phyloP scores from a whole-genome alignment of 2,329 filamentous ascomycete species.

The Pezicula radicicola region DNA sequence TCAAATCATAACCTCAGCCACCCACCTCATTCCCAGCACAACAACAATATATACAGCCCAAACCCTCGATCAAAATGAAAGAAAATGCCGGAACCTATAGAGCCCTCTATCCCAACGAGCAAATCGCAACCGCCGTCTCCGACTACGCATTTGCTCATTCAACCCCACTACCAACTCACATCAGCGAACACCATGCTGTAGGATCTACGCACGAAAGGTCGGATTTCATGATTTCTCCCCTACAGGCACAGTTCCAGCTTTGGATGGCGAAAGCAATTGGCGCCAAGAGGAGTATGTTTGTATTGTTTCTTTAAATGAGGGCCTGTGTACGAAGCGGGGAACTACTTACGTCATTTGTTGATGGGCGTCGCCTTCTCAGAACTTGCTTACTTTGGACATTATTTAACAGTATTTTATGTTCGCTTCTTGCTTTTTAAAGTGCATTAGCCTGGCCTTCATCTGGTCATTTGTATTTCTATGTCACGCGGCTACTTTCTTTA shows the following conservation, averaged over 20 bases:
- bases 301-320: background rate
- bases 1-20: too few species aligned
- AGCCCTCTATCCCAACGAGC: slow-evolving; percentile 39
- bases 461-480: too few species aligned
- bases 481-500: too few species aligned
- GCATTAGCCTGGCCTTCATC: too few species aligned
- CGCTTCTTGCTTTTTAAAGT: too few species aligned
- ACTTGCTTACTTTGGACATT: too few species aligned
- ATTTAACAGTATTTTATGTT: too few species aligned
- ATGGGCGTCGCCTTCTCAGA: too few species aligned
- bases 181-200: slow-evolving; percentile 39
- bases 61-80: slow-evolving; percentile 17
- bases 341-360: background rate
- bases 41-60: too few species aligned
- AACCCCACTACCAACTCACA: slow-evolving; percentile 36
- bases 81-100: slow-evolving; percentile 24
- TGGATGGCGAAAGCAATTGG: slow-evolving; percentile 19
- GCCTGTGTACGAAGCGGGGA: background rate
- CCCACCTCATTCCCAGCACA: too few species aligned
- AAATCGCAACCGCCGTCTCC: slow-evolving; percentile 37
- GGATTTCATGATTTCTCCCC: slow-evolving; percentile 22
- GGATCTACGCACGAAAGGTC: slow-evolving; percentile 13
- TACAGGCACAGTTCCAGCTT: slow-evolving; percentile 19
- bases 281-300: slow-evolving; percentile 19
- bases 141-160: slow-evolving; percentile 42